A percentile compares a stretch with the other conserved stretches of the same genome.
Conservation (phyloP, 1,139 yeast species). For the Yamadazyma epiphylla region DNA sequence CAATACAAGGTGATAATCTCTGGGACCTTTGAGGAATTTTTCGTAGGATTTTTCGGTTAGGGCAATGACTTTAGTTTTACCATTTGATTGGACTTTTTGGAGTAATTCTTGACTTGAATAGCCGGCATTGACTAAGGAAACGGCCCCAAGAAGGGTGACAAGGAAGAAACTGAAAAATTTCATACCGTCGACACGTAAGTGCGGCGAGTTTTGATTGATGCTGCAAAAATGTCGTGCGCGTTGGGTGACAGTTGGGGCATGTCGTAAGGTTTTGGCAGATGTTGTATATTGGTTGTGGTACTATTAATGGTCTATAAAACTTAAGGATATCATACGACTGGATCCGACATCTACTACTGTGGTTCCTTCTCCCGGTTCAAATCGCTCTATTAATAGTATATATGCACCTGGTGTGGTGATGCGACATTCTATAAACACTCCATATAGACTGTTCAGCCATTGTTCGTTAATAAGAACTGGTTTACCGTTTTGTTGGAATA, state of each 20-base stretch:
- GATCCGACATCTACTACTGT: conserved; percentile 38
- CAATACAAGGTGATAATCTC: conserved; percentile 65
- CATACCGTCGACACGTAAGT: too few species aligned
- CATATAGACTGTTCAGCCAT: conserved; percentile 44
- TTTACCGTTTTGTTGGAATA: conserved; percentile 28
- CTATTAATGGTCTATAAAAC: neutral
- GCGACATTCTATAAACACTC: conserved; percentile 36
- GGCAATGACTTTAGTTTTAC: conserved; percentile 21
- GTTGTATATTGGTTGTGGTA: neutral
- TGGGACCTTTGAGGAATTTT: conserved; percentile 57
- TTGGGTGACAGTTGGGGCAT: too few species aligned
- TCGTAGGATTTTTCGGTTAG: conserved; percentile 63
- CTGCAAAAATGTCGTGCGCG: too few species aligned
- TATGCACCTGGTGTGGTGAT: conserved; percentile 26
- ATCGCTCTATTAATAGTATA: conserved; percentile 44
- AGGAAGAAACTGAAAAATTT: too few species aligned
- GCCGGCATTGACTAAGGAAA: too few species aligned
- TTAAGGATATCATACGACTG: too few species aligned
- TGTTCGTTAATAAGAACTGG: conserved; percentile 32
- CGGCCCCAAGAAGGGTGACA: too few species aligned
- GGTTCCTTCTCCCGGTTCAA: conserved; percentile 43
- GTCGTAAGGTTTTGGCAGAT: too few species aligned
- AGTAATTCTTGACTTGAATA: too few species aligned
- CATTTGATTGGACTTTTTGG: too few species aligned
- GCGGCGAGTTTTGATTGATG: too few species aligned